Evolutionary conservation across 495 filamentous ascomycete genomes (phyloP), one percentile per base, ranked within the genome.

Genomic region (Xylaria venustula): DNA sequence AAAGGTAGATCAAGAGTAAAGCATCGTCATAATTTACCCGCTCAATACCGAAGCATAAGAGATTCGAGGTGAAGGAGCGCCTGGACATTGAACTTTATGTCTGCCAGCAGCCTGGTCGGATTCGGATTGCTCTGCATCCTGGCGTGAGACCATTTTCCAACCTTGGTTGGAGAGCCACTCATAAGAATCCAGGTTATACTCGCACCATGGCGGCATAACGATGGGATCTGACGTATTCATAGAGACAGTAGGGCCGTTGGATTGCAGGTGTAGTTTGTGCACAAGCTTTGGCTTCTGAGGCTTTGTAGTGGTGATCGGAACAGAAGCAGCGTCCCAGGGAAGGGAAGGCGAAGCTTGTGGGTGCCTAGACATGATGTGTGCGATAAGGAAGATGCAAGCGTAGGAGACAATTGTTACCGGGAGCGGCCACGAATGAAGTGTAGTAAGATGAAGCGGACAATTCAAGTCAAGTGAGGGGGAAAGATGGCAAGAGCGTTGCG

Each of bases 211-310:
- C n/a, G 44, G 30, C 3, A 25, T n/a, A 45, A 14, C 36, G 23
- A 19, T 6, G 37, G 46, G 17, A 36, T 25, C 11, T 3, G 23
- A 15, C 14, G 12, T 34, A 8, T 49, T 40, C 46, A 53, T 36
- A 22, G 47, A 37, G 17, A 17, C 20, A 20, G 36, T 40, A 9
- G 65, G 61, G n/a, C 40, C 57, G 46, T 23, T 64, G 2, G 45
- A 47, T 42, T 62, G 54, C 22, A 58, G 22, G 26, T 57, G 44
- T 34, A 40, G 3, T 32, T 61, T 67, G 28, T 47, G 56, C 17
- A 62, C 45, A 42, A 63, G 34, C 47, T 54, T 65, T 20, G 56
- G 61, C 22, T 65, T 65, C 40, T 54, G 54, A 49, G 30, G n/a
- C 53, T 48, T 60, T 28, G 52, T 19, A 17, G 36, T 23, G 20